Conservation (phyloP, 2,329 filamentous ascomycete species). For the Thielaviopsis musarum region DNA sequence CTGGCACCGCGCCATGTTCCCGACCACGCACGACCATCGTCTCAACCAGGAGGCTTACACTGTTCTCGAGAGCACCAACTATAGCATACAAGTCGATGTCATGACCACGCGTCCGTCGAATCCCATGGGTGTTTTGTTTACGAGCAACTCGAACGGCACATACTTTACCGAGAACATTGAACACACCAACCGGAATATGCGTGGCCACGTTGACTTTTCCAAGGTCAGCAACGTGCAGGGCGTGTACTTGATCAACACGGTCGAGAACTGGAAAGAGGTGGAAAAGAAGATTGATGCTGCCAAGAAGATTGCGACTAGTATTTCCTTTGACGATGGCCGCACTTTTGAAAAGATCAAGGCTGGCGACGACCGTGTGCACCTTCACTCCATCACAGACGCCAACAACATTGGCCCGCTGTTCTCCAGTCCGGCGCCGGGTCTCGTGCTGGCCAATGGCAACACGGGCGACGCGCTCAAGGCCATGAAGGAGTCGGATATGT, state of each 20-base stretch:
- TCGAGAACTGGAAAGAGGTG: conserved; percentile 71
- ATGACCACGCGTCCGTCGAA: conserved; percentile 49
- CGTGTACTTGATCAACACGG: conserved; percentile 75
- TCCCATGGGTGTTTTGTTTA: conserved; percentile 77
- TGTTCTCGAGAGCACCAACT: conserved; percentile 86
- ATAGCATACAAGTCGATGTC: conserved; percentile 94
- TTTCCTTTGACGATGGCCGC: conserved; percentile 90
- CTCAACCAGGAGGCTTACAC: conserved; percentile 80
- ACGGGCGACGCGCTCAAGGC: conserved; percentile 55
- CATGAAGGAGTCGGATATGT: conserved; percentile 63
- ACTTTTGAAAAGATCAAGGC: conserved; percentile 61
- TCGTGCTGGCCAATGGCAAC: conserved; percentile 91
- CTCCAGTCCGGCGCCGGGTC: conserved; percentile 80
- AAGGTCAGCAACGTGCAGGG: conserved; percentile 85
- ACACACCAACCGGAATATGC: conserved; percentile 69
- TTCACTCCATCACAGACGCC: conserved; percentile 82
- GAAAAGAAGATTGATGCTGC: conserved; percentile 29
- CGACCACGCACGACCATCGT: conserved; percentile 50
- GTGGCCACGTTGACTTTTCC: conserved; percentile 81
- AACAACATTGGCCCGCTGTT: conserved; percentile 74
- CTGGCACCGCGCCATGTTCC: conserved; percentile 89
- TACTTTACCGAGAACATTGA: conserved; percentile 88
- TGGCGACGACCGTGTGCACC: conserved; percentile 53
- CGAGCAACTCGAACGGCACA: conserved; percentile 92
- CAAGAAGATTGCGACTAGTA: conserved; percentile 62